These are phyloP conservation scores for Escallonia herrerae DNA, from an alignment of 129 eudicot species.

Conservation along the genomic window DNA sequence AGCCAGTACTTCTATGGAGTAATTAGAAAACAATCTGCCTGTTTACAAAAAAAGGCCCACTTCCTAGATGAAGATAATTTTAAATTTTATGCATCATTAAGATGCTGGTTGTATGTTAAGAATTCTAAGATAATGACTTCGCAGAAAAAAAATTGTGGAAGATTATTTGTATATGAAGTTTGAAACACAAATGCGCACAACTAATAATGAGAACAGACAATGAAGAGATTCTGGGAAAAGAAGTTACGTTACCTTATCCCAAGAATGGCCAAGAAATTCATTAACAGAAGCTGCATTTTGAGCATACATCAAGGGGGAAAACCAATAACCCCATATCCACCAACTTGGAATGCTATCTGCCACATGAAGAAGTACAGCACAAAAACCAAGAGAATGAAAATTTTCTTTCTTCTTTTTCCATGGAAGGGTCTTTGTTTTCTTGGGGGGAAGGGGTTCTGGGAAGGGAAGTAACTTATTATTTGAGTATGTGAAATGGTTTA, in stretches of 20 bases:
- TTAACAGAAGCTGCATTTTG: conserved; percentile 90
- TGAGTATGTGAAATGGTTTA: neutral
- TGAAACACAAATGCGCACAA: neutral
- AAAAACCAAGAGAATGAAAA: neutral
- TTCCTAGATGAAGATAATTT: too few relatives aligned
- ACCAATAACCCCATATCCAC: conserved; percentile 99
- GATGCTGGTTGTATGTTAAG: too few relatives aligned
- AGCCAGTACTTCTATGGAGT: too few relatives aligned
- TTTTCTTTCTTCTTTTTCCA: neutral
- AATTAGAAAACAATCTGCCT: too few relatives aligned
- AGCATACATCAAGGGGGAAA: conserved; percentile 96
- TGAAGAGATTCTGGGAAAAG: neutral
- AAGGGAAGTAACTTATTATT: too few relatives aligned
- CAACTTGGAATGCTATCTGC: conserved; percentile 81
- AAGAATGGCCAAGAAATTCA: conserved; percentile 73
- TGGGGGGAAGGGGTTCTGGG: too few relatives aligned
- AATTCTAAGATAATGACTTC: neutral
- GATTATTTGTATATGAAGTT: neutral
- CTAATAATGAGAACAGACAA: neutral
- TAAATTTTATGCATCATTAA: too few relatives aligned
- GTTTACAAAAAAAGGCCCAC: too few relatives aligned
- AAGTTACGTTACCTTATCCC: conserved; percentile 45
- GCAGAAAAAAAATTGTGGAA: neutral
- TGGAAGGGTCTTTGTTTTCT: neutral
- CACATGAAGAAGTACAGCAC: conserved; percentile 8